Percentiles rank a stretch among this genome's conserved stretches.
Conservation (phyloP, 2,329 filamentous ascomycete genomes). For the Didymella arachidicola region DNA sequence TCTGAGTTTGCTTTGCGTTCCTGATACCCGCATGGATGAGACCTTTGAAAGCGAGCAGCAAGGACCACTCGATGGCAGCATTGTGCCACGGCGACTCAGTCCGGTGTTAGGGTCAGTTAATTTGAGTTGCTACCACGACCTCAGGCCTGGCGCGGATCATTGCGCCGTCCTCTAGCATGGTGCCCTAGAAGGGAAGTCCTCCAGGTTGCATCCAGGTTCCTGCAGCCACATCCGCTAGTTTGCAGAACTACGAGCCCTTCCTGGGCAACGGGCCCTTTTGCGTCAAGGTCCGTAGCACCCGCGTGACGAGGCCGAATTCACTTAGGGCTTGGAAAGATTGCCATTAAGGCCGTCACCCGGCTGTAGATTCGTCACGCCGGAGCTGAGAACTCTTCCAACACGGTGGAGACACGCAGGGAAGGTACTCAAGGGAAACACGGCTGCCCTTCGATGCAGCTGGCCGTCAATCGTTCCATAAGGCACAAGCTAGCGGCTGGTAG, state of each 20-base stretch:
- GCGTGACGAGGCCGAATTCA: constrained; percentile 29
- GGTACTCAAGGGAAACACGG: not conserved
- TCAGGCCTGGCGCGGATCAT: constrained; percentile 13
- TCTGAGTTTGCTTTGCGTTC: not conserved
- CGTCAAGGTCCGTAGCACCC: constrained; percentile 20
- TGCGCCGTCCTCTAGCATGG: constrained; percentile 13
- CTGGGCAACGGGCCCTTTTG: constrained; percentile 18
- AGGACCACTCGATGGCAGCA: not conserved
- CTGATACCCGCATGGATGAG: not conserved
- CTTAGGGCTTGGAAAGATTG: constrained; percentile 25
- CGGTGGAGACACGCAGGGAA: not conserved
- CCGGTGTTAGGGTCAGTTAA: constrained; percentile 3
- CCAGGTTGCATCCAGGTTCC: constrained; percentile 12
- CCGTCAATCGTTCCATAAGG: constrained; percentile 14
- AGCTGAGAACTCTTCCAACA: constrained; percentile 3
- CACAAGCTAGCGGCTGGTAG: constrained; percentile 19
- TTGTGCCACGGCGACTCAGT: constrained; percentile 6
- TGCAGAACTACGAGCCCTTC: constrained; percentile 27
- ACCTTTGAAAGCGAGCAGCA: not conserved
- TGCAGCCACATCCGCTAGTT: constrained; percentile 31
- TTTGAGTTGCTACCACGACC: constrained; percentile 15
- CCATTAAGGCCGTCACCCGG: constrained; percentile 27
- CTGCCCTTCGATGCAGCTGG: constrained; percentile 13
- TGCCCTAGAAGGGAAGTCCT: constrained; percentile 14
- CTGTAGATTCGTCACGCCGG: constrained; percentile 16